Evolutionary conservation across 2,329 filamentous ascomycete species (phyloP).

Genomic region (Chaetomium globosum): DNA sequence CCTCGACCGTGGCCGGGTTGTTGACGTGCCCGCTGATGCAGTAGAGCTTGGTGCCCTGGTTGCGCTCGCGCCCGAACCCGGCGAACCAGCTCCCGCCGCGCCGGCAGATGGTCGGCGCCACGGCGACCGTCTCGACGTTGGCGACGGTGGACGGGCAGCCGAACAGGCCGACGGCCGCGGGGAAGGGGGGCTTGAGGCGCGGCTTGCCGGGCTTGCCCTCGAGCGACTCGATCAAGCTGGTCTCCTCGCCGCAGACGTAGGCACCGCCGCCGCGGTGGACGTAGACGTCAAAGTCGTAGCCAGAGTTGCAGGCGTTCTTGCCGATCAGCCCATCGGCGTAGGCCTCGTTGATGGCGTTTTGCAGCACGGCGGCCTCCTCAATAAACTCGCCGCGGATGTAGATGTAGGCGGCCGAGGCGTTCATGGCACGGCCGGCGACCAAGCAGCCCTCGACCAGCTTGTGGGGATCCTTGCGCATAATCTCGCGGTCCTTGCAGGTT

Average conservation of each 20-base stretch:
- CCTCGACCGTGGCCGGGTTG: slow-evolving; percentile 96
- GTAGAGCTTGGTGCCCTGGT: slow-evolving; percentile 96
- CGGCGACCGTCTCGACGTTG: slow-evolving; percentile 96
- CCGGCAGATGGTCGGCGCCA: slow-evolving; percentile 92
- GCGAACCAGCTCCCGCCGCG: slow-evolving; percentile 93
- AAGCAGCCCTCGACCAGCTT: slow-evolving; percentile 98
- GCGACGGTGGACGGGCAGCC: slow-evolving; percentile 97
- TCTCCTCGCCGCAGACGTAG: slow-evolving; percentile 98
- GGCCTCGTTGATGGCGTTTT: slow-evolving; percentile 95
- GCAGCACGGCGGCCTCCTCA: slow-evolving; percentile 88
- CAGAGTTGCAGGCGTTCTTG: slow-evolving; percentile 95
- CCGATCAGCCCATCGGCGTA: slow-evolving; percentile 93
- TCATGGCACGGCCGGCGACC: slow-evolving; percentile 96
- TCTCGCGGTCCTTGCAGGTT: slow-evolving; percentile 99
- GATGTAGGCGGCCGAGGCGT: slow-evolving; percentile 97
- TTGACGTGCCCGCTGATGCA: slow-evolving; percentile 99
- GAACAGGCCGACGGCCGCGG: slow-evolving; percentile 94
- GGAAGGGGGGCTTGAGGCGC: slow-evolving; percentile 97
- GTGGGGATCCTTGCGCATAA: slow-evolving; percentile 99
- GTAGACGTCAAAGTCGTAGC: slow-evolving; percentile 97
- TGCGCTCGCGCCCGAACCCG: slow-evolving; percentile 90
- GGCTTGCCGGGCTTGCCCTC: slow-evolving; percentile 99
- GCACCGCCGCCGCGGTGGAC: slow-evolving; percentile 95
- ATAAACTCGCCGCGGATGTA: slow-evolving; percentile 99
- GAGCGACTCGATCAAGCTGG: slow-evolving; percentile 94